Evolutionary conservation across 2,329 filamentous ascomycete species (phyloP).

Genomic region (Neofusicoccum cordaticola): DNA sequence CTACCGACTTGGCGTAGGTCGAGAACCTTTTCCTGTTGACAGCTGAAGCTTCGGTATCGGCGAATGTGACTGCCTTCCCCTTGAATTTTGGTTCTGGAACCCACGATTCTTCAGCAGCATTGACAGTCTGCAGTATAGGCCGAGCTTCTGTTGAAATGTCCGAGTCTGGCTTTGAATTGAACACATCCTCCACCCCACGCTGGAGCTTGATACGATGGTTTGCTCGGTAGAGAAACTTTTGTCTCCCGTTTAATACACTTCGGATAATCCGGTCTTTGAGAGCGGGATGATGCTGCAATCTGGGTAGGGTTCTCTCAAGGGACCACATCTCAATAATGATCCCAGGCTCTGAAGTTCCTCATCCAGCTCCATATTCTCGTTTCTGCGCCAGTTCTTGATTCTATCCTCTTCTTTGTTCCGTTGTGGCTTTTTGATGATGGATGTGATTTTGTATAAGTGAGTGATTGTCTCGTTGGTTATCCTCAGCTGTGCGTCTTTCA

Average conservation of each 20-base stretch:
- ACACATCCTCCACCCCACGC: not conserved
- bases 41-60: not conserved
- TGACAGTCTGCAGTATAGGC: not conserved
- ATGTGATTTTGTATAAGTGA: not conserved
- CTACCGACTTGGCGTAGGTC: not conserved
- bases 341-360: not conserved
- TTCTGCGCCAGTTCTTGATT: not conserved
- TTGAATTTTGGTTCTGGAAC: not conserved
- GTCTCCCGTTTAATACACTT: not conserved
- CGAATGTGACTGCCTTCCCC: not conserved
- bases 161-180: not conserved
- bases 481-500: not conserved
- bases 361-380: not conserved
- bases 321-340: not conserved
- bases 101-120: not conserved
- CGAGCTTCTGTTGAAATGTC: not conserved
- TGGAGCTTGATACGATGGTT: not conserved
- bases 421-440: not conserved
- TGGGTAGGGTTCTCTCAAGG: not conserved
- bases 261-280: not conserved
- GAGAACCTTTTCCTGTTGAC: not conserved
- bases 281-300: not conserved
- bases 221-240: not conserved
- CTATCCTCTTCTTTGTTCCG: not conserved
- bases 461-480: not conserved